Evolutionary conservation across 371 early-diverging fungal species (phyloP).

Genomic region (Apophysomyces trapeziformis): DNA sequence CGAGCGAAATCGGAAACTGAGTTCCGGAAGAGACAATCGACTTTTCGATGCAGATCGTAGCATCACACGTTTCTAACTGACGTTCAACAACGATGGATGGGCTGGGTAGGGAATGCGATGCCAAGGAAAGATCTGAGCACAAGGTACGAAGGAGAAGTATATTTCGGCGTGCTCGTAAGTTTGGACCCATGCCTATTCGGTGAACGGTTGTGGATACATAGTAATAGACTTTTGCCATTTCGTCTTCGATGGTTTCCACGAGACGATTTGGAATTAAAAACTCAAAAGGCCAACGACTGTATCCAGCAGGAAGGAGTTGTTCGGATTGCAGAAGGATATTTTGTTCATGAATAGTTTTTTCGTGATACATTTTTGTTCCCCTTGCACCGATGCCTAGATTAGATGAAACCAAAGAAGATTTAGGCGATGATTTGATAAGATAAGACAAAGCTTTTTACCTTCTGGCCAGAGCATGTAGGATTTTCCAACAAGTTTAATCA

Average conservation of each 20-base stretch:
- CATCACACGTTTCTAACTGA: conserved; percentile 38
- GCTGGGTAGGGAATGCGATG: conserved; percentile 37
- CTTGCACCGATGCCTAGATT: conserved; percentile 39
- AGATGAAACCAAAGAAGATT: neutral
- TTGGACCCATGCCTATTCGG: conserved; percentile 34
- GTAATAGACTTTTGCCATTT: conserved; percentile 46
- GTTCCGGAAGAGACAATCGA: conserved; percentile 53
- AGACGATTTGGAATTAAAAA: conserved; percentile 45
- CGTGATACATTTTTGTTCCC: conserved; percentile 44
- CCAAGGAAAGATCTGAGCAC: conserved; percentile 36
- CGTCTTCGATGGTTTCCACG: conserved; percentile 52
- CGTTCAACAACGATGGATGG: conserved; percentile 48
- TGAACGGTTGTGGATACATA: conserved; percentile 41
- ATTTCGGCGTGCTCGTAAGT: conserved; percentile 32
- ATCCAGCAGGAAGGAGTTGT: conserved; percentile 30
- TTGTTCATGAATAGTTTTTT: conserved; percentile 52
- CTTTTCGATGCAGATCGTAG: conserved; percentile 48
- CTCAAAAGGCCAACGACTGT: conserved; percentile 51
- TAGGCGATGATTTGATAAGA: neutral
- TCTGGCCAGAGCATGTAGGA: conserved; percentile 53
- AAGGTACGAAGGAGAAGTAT: conserved; percentile 45
- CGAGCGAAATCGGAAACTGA: conserved; percentile 47
- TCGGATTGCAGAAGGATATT: conserved; percentile 41
- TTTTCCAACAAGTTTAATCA: conserved; percentile 45
- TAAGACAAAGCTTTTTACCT: conserved; percentile 29